These are phyloP conservation scores for Coprinopsis strossmayeri DNA, from an alignment of 768 basidiomycete genomes.

Conservation along the genomic window DNA sequence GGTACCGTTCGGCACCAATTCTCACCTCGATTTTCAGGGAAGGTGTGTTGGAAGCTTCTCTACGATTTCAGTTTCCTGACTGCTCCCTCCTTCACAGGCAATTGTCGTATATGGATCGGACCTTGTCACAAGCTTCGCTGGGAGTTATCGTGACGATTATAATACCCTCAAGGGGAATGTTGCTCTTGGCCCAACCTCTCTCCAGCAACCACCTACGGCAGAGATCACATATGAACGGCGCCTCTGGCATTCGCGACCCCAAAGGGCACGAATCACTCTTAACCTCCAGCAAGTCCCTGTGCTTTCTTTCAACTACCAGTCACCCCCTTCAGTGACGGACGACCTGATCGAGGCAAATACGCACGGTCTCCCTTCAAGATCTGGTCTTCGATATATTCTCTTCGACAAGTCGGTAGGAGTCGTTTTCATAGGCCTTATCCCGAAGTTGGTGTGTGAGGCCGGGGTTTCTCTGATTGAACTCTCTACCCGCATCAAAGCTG, in stretches of 20 bases:
- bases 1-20: constrained; percentile 75
- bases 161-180: constrained; percentile 37
- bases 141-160: constrained; percentile 43
- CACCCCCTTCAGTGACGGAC: constrained; percentile 31
- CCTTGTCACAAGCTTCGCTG: constrained; percentile 32
- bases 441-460: constrained; percentile 45
- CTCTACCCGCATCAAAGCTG: constrained; percentile 43
- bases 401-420: constrained; percentile 45
- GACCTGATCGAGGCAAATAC: constrained; percentile 14
- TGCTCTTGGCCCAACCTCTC: constrained; percentile 26
- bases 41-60: no score
- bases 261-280: constrained; percentile 39
- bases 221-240: constrained; percentile 42
- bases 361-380: constrained; percentile 34
- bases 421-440: constrained; percentile 37
- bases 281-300: constrained; percentile 27
- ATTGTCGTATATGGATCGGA: constrained; percentile 34
- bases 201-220: constrained; percentile 26
- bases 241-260: constrained; percentile 42
- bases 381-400: constrained; percentile 42
- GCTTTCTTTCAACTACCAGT: constrained; percentile 36
- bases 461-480: constrained; percentile 50
- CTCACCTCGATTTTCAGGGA: constrained; percentile 53
- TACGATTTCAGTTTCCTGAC: no score
- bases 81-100: constrained; percentile 27